A percentile compares a stretch with the other conserved stretches of the same genome.
Conservation (phyloP, 2,329 filamentous ascomycete genomes). For the Davidsoniella virescens region DNA sequence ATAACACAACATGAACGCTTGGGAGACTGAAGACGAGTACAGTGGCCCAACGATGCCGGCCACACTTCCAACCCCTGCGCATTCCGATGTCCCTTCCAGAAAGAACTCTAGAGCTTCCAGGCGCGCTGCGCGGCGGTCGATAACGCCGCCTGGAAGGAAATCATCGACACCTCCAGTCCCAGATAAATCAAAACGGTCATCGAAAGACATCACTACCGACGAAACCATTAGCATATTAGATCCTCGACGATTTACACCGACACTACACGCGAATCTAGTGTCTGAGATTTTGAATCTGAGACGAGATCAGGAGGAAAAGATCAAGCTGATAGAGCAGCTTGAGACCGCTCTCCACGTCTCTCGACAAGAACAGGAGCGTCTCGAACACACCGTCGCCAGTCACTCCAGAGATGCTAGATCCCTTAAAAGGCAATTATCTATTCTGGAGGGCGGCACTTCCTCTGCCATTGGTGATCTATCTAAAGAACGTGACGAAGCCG, state of each 20-base stretch:
- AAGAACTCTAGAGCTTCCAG: conserved; percentile 51
- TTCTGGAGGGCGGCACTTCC: conserved; percentile 75
- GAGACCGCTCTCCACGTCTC: conserved; percentile 58
- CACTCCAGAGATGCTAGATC: conserved; percentile 63
- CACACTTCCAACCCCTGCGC: conserved; percentile 46
- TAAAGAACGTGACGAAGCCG: conserved; percentile 70
- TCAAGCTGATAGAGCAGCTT: conserved; percentile 68
- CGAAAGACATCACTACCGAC: conserved; percentile 44
- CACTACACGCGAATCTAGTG: conserved; percentile 82
- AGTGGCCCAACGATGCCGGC: conserved; percentile 35
- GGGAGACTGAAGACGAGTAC: conserved; percentile 49
- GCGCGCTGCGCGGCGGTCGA: conserved; percentile 44
- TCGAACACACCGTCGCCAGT: conserved; percentile 44
- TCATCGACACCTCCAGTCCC: conserved; percentile 39
- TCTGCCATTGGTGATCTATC: conserved; percentile 72
- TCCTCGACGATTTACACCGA: conserved; percentile 84
- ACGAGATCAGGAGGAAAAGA: conserved; percentile 80
- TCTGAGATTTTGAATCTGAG: conserved; percentile 81
- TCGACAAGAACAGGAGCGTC: conserved; percentile 56
- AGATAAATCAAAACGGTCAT: conserved; percentile 32
- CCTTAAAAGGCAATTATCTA: conserved; percentile 67
- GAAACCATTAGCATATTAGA: conserved; percentile 64
- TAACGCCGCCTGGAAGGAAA: conserved; percentile 41
- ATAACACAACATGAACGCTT: conserved; percentile 32
- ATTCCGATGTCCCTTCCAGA: conserved; percentile 22